Evolutionary conservation across 2,329 filamentous ascomycete species (phyloP).

Genomic region (Calonectria pseudoturangicola): DNA sequence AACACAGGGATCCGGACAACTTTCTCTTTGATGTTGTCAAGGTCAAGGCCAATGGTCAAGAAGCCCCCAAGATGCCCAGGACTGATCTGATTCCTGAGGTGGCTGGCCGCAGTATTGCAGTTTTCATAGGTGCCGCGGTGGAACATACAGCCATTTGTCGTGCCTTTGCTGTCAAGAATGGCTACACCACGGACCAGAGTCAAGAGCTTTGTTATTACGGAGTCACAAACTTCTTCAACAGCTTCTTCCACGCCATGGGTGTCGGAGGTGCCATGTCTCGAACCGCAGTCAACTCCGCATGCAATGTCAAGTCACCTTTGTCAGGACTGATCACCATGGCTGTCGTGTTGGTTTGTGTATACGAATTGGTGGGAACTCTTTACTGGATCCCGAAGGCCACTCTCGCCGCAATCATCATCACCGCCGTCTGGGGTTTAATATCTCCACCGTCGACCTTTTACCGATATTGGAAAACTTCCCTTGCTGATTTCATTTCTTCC

Average conservation of each 20-base stretch:
- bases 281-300: conserved; percentile 80
- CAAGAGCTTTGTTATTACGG: conserved; percentile 80
- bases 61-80: conserved; percentile 68
- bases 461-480: conserved; percentile 78
- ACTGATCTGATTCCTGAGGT: conserved; percentile 70
- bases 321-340: conserved; percentile 77
- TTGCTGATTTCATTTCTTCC: conserved; percentile 78
- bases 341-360: conserved; percentile 77
- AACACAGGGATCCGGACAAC: conserved; percentile 61
- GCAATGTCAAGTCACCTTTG: conserved; percentile 76
- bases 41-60: conserved; percentile 73
- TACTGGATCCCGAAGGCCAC: conserved; percentile 82
- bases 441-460: conserved; percentile 76
- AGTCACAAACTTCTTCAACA: conserved; percentile 77
- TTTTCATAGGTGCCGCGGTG: conserved; percentile 76
- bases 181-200: conserved; percentile 78
- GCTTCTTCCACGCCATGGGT: conserved; percentile 78
- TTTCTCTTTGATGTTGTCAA: conserved; percentile 75
- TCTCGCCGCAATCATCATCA: conserved; percentile 79
- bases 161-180: conserved; percentile 77
- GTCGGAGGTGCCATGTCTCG: conserved; percentile 80
- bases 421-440: conserved; percentile 78
- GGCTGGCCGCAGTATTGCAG: conserved; percentile 72
- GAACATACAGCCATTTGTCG: conserved; percentile 80
- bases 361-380: conserved; percentile 75